Evolutionary conservation across 2,329 filamentous ascomycete species (phyloP).

Genomic region (Aureobasidium zeae): DNA sequence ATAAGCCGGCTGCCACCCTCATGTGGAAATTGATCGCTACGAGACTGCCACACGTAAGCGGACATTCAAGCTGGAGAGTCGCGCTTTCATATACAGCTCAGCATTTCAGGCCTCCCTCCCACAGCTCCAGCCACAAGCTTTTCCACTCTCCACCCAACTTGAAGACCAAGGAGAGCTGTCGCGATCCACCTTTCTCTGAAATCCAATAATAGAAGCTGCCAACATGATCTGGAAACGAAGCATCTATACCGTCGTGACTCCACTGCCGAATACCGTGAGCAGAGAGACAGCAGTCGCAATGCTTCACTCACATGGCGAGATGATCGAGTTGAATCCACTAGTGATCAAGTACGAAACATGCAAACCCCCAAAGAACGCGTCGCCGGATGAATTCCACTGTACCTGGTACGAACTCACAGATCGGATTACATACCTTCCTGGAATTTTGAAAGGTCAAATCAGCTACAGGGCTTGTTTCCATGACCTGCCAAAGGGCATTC

Average conservation of each 20-base stretch:
- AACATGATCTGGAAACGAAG: constrained; percentile 56
- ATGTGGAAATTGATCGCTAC: neutral
- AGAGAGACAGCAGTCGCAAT: constrained; percentile 64
- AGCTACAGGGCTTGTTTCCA: constrained; percentile 75
- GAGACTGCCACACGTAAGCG: constrained; percentile 10
- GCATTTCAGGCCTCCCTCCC: too few relatives aligned
- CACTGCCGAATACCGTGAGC: constrained; percentile 59
- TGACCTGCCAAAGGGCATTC: constrained; percentile 60
- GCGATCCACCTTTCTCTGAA: neutral
- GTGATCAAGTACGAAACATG: constrained; percentile 64
- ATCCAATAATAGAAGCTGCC: too few relatives aligned
- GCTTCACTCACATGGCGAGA: constrained; percentile 67
- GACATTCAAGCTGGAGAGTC: too few relatives aligned
- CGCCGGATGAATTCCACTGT: constrained; percentile 61
- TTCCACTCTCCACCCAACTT: too few relatives aligned
- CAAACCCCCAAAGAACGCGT: constrained; percentile 55
- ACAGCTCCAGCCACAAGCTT: too few relatives aligned
- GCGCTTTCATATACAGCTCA: too few relatives aligned
- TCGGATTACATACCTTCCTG: constrained; percentile 64
- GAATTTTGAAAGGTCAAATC: constrained; percentile 57
- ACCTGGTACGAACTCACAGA: constrained; percentile 75
- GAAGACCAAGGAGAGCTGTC: neutral
- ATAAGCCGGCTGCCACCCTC: constrained; percentile 5
- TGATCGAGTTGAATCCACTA: constrained; percentile 83
- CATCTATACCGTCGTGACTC: constrained; percentile 68